These are phyloP conservation scores for Colletotrichum caudatum DNA, from an alignment of 2,329 filamentous ascomycete genomes.

Conservation along the genomic window DNA sequence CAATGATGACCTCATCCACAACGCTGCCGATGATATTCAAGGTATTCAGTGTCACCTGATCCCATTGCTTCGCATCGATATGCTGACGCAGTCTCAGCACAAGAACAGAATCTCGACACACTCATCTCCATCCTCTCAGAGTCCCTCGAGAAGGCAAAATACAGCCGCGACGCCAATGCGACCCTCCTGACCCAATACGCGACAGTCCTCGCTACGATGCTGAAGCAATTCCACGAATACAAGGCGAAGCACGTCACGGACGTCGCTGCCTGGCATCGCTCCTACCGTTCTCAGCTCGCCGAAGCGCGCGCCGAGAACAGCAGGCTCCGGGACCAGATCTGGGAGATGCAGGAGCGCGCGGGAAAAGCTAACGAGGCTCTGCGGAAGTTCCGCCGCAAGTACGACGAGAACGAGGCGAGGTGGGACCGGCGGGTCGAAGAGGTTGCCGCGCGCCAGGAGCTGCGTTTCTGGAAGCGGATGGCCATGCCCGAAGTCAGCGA, in stretches of 20 bases:
- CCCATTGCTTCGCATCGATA: neutral
- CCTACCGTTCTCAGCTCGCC: conserved; percentile 73
- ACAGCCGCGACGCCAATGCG: conserved; percentile 71
- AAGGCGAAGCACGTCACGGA: conserved; percentile 73
- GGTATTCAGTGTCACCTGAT: conserved; percentile 53
- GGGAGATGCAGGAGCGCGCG: conserved; percentile 74
- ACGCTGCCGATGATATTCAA: conserved; percentile 68
- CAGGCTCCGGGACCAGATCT: conserved; percentile 73
- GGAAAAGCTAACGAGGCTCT: conserved; percentile 68
- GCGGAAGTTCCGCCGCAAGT: conserved; percentile 66
- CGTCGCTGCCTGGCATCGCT: conserved; percentile 73
- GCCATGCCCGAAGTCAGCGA: conserved; percentile 72
- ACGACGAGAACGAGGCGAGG: conserved; percentile 67
- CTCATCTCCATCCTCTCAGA: conserved; percentile 72
- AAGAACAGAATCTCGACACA: conserved; percentile 70
- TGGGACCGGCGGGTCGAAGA: conserved; percentile 67
- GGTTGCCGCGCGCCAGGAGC: conserved; percentile 66
- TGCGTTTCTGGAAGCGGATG: conserved; percentile 75
- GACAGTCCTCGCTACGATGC: conserved; percentile 66
- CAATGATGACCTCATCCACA: conserved; percentile 70
- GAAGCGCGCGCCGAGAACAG: conserved; percentile 74
- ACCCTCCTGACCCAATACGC: conserved; percentile 70
- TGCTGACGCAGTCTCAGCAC: conserved; percentile 55
- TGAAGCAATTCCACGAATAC: conserved; percentile 75
- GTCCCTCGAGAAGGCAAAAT: conserved; percentile 71